Base-by-base conservation (phyloP, 2,329 filamentous ascomycete genomes). In the Rasamsonia emersonii region DNA sequence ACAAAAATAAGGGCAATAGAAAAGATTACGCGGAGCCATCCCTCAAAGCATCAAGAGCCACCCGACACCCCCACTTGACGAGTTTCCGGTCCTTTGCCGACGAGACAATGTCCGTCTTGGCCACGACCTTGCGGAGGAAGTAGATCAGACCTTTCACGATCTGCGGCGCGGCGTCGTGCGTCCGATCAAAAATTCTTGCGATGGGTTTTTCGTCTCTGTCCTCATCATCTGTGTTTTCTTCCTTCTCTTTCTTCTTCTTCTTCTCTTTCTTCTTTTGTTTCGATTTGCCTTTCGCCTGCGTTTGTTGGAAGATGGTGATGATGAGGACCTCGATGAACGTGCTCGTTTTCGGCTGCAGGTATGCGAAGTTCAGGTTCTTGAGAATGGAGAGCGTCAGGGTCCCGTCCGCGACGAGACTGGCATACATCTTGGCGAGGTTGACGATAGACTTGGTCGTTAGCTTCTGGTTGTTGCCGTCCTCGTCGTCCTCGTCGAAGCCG, bases 241-340 rank as follows among this genome's bases (percentile, higher is more conserved):
- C 43, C 34, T 17, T 43, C 30, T 21, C 24, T 20, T 18, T 30
- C 28, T n/a, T 28, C 24, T 18, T 28, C 18, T 38, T 32, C 30
- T 23, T 28, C 32, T 44, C 46, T 13, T 33, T 47, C 20, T 42
- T 46, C 30, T 45, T 48, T 19, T 37, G 33, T 16, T 47, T 61
- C 33, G 68, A 63, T 18, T 70, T 34, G 15, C 7, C 7, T 11
- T 27, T 26, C 3, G 25, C 69, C 40, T 77, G 71, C 10, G 77
- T 76, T 44, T 80, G 73, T 27, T 84, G 68, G 18, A 96, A 73
- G 9, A 86, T 59, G 2, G 77, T 82, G 29, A 91, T 77, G 10
- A 96, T 67, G 43, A 95, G 61, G 5, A 91, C 65, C 56, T 95
- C 86, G 27, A 88, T 68, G 51, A 96, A 91, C 15, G 75, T 74